A percentile compares a stretch with the other conserved stretches of the same genome.
phyloP scores from a whole-genome alignment of 768 basidiomycete species.

The Pulveroboletus sp. region DNA sequence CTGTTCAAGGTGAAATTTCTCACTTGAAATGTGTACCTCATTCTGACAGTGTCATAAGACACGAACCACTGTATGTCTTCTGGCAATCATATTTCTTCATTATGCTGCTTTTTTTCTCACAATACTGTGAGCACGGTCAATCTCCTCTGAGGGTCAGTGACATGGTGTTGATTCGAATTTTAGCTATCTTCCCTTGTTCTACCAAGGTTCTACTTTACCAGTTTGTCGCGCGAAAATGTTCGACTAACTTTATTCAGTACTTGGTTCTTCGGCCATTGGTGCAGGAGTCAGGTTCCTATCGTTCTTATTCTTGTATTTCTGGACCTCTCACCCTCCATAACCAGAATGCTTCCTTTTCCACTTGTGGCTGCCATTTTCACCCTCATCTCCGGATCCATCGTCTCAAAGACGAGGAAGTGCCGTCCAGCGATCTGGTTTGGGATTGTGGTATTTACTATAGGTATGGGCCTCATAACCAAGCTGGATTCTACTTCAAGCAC shows the following conservation, averaged over 20 bases:
- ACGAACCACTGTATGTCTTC: constrained; percentile 60
- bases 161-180: background rate
- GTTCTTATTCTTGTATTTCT: background rate
- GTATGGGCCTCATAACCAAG: constrained; percentile 70
- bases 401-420: constrained; percentile 55
- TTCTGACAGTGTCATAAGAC: constrained; percentile 38
- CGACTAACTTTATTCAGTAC: constrained; percentile 29
- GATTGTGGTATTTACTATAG: constrained; percentile 55
- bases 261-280: constrained; percentile 69
- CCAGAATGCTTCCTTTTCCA: constrained; percentile 70
- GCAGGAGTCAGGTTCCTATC: constrained; percentile 62
- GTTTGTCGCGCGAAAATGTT: background rate
- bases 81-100: constrained; percentile 58
- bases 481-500: constrained; percentile 50
- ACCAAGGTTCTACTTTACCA: constrained; percentile 38
- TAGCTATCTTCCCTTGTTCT: constrained; percentile 70
- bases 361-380: constrained; percentile 52
- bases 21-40: background rate
- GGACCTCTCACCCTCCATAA: background rate
- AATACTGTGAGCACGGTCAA: constrained; percentile 17
- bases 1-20: constrained; percentile 53
- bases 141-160: too few species aligned
- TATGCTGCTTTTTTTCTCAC: constrained; percentile 55
- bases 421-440: constrained; percentile 60
- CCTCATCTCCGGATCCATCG: constrained; percentile 55